phyloP scores from a whole-genome alignment of 805 yeast genomes.

The Diddensiella caesifluorescens region DNA sequence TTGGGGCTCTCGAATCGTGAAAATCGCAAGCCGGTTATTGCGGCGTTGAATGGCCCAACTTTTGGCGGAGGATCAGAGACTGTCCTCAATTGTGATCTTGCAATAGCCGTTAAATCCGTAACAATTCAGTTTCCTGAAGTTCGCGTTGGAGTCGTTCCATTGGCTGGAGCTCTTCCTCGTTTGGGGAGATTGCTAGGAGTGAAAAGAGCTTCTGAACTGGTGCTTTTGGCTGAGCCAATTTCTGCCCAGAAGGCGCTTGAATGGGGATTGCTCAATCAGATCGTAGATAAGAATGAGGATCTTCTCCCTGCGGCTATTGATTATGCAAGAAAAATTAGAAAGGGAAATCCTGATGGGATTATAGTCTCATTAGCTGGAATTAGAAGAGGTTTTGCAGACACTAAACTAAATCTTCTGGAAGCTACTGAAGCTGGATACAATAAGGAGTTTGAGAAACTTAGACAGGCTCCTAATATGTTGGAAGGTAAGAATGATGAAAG shows the following conservation, averaged over 20 bases:
- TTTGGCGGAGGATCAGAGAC: conserved; percentile 20
- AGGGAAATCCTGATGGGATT: conserved; percentile 17
- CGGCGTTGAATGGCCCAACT: conserved; percentile 18
- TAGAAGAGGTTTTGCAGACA: conserved; percentile 14
- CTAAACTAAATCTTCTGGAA: conserved; percentile 7
- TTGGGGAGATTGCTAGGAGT: conserved; percentile 11
- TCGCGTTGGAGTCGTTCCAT: conserved; percentile 13
- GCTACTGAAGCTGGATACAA: conserved; percentile 11
- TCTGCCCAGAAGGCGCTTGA: conserved; percentile 15
- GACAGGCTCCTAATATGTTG: conserved; percentile 7
- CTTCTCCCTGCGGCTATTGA: conserved; percentile 13
- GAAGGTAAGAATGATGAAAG: too few species aligned
- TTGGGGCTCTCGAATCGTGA: conserved; percentile 16
- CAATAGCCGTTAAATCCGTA: conserved; percentile 14
- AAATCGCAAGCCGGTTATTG: conserved; percentile 17
- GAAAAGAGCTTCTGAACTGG: conserved; percentile 16
- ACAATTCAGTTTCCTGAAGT: conserved; percentile 18
- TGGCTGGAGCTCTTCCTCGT: conserved; percentile 19
- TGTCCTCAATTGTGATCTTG: conserved; percentile 18
- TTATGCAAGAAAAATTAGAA: conserved; percentile 10
- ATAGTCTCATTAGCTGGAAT: conserved; percentile 16
- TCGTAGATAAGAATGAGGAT: conserved; percentile 12
- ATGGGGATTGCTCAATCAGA: conserved; percentile 17
- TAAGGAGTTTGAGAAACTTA: conserved; percentile 10
- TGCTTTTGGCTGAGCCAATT: conserved; percentile 16